Evolutionary conservation across 2,329 filamentous ascomycete species (phyloP).

Genomic region (Ploettnerulaceae sp.): DNA sequence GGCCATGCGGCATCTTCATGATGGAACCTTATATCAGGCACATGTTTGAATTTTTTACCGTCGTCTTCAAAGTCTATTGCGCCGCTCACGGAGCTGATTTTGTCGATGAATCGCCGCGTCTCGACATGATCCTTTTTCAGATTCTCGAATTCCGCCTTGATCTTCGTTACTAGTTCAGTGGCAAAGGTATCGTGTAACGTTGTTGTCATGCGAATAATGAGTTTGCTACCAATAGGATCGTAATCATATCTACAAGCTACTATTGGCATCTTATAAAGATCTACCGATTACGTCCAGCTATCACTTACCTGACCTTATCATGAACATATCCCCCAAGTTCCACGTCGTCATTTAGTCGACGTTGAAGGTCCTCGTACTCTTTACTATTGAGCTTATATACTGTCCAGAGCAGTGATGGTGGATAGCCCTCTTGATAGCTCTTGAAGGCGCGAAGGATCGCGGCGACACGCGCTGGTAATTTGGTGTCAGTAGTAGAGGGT

Average conservation of each 20-base stretch:
- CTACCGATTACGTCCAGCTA: constrained; percentile 3
- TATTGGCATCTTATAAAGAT: constrained; percentile 7
- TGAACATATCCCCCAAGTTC: no score
- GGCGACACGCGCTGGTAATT: constrained; percentile 13
- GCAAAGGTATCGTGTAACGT: constrained; percentile 18
- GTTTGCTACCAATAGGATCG: constrained; percentile 13
- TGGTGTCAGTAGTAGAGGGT: constrained; percentile 14
- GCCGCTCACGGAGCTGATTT: constrained; percentile 18
- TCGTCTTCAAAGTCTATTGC: constrained; percentile 26
- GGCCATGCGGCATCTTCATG: constrained; percentile 17
- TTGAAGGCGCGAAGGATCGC: constrained; percentile 14
- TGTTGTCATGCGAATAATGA: constrained; percentile 22
- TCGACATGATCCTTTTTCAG: constrained; percentile 11
- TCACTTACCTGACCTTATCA: constrained; percentile 19
- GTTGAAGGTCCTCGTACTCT: constrained; percentile 19
- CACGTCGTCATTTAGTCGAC: no score
- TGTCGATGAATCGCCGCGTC: constrained; percentile 15
- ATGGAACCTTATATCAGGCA: constrained; percentile 19
- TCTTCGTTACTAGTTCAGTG: constrained; percentile 12
- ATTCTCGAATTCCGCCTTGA: constrained; percentile 9
- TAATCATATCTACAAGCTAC: constrained; percentile 22
- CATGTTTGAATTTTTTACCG: constrained; percentile 15
- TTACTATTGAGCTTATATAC: constrained; percentile 11
- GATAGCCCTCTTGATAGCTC: constrained; percentile 10
- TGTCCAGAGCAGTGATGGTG: constrained; percentile 10